Evolutionary conservation across 371 early-diverging fungal species (phyloP), one percentile per base, ranked within the genome.

Genomic region (Zopfochytrium polystomum): DNA sequence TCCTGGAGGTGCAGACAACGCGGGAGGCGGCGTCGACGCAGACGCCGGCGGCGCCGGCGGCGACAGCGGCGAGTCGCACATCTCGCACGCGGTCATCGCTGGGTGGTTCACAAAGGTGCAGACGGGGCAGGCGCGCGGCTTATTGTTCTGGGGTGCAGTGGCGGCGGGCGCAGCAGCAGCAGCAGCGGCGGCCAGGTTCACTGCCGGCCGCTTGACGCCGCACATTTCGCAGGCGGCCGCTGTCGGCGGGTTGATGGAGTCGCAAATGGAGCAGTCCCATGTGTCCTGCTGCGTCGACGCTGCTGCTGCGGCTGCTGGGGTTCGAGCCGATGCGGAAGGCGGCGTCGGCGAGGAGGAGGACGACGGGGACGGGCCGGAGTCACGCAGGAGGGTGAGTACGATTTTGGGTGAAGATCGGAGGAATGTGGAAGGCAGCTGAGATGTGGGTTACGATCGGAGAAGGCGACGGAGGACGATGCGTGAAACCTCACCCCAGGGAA

Each of bases 41-140:
- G 49, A 15, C 13, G 45, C 9, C 34, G 49, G 25, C 23, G 15
- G 42, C 31, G 55, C 31, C 11, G 51, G 43, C 29, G 56, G 32
- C 23, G 69, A 48, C 27, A 63, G 61, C 13, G 62, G 66, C n/a
- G 57, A 67, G 4, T 53, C 64, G 64, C 75, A 75, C 47, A 74
- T 66, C 49, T 73, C 92, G 68, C 95, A 95, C 18, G 77, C 76
- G 2, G 76, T 64, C 84, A 91, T 83, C 55, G 87, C 86, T 0
- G 83, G 79, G 67, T 90, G 91, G 66, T 95, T 95, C 47, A 86
- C 73, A 68, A 92, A 94, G 0, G 93, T 94, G 71, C 95, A 74
- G 9, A 29, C 62, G 23, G 50, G 55, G 31, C 71, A 62, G 1
- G 47, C 38, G 26, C n/a, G n/a, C n/a, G n/a, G n/a, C n/a, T n/a